phyloP scores from a whole-genome alignment of 352 stramenopile species.

The Phytophthora ramorum region DNA sequence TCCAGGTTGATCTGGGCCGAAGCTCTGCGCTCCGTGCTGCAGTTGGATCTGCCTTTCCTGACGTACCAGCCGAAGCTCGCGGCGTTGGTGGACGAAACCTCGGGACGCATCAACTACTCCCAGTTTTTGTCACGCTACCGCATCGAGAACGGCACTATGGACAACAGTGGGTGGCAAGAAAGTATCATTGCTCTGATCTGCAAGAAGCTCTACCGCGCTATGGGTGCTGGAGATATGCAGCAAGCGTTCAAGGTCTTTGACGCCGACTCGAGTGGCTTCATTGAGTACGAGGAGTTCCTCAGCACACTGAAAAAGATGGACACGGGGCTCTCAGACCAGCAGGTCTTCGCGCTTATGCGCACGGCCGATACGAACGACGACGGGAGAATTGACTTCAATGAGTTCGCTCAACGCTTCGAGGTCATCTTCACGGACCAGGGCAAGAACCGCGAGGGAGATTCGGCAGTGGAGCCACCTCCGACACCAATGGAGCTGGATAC shows the following conservation, averaged over 20 bases:
- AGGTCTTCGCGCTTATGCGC: constrained; percentile 94
- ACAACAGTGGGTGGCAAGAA: constrained; percentile 91
- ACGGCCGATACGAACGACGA: constrained; percentile 93
- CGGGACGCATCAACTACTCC: constrained; percentile 92
- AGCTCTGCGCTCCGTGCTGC: constrained; percentile 91
- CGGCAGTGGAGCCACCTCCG: constrained; percentile 18
- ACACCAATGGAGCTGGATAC: constrained; percentile 29
- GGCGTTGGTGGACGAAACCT: constrained; percentile 78
- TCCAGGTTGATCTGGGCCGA: constrained; percentile 91
- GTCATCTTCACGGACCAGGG: constrained; percentile 90
- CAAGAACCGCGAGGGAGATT: constrained; percentile 30
- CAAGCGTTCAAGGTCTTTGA: constrained; percentile 93
- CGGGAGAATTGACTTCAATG: constrained; percentile 90
- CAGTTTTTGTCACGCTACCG: constrained; percentile 94
- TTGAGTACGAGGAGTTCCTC: constrained; percentile 96
- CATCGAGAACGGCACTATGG: constrained; percentile 90
- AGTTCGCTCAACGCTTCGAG: constrained; percentile 93
- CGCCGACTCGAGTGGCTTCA: constrained; percentile 88
- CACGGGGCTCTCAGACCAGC: constrained; percentile 90
- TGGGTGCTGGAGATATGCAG: constrained; percentile 91
- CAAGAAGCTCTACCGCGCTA: constrained; percentile 92
- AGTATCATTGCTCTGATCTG: constrained; percentile 92
- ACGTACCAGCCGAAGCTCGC: constrained; percentile 91
- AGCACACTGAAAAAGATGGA: constrained; percentile 92
- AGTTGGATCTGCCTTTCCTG: constrained; percentile 92